Conservation (phyloP, 129 eudicot species). For the Smallanthus sonchifolius region DNA sequence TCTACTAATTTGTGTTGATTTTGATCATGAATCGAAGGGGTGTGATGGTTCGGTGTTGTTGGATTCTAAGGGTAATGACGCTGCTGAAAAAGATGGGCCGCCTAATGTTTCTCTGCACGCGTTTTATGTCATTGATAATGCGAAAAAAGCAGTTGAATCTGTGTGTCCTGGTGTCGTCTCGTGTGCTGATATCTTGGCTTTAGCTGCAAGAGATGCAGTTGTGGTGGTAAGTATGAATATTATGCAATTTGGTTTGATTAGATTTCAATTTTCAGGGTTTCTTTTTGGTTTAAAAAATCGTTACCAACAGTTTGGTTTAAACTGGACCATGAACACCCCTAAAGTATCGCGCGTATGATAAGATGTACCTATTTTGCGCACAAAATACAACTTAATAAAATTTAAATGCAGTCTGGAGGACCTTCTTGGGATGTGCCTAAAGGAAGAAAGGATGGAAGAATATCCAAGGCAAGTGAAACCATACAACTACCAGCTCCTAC, state of each 20-base stretch:
- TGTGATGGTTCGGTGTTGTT: constrained; percentile 83
- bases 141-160: constrained; percentile 59
- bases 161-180: constrained; percentile 76
- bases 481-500: constrained; percentile 60
- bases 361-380: not conserved
- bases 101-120: constrained; percentile 70
- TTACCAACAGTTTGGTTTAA: not conserved
- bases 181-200: constrained; percentile 78
- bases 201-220: constrained; percentile 77
- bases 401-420: constrained; percentile 60
- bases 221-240: constrained; percentile 44
- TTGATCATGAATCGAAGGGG: constrained; percentile 35
- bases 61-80: constrained; percentile 46
- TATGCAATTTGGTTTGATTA: not conserved
- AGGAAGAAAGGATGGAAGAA: constrained; percentile 88
- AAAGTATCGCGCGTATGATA: not conserved
- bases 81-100: constrained; percentile 72
- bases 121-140: constrained; percentile 63
- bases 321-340: not conserved
- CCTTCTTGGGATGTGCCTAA: constrained; percentile 81
- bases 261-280: not conserved
- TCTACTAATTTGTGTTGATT: not conserved
- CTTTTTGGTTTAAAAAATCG: not conserved
- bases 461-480: constrained; percentile 72
- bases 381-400: not conserved